phyloP scores from a whole-genome alignment of 2,329 filamentous ascomycete species.

The Cladosporium sp. region DNA sequence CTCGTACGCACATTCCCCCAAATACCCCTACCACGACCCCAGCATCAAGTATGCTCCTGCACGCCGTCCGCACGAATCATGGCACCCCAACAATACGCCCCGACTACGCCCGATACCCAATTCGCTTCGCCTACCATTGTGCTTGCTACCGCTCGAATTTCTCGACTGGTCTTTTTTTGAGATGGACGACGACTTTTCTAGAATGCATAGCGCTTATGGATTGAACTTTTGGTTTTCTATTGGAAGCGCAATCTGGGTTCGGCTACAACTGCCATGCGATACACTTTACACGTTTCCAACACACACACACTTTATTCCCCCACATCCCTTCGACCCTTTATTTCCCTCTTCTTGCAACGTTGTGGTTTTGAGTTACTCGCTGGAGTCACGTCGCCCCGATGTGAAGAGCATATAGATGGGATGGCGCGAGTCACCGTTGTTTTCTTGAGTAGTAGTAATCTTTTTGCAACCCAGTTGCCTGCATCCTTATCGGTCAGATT shows the following conservation, averaged over 20 bases:
- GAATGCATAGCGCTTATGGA: conserved; percentile 12
- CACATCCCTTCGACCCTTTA: background rate
- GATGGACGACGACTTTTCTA: background rate
- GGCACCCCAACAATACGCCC: conserved; percentile 6
- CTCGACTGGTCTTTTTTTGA: background rate
- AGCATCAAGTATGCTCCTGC: conserved; percentile 8
- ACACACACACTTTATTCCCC: background rate
- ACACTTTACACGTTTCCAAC: conserved; percentile 10
- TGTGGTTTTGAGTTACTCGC: background rate
- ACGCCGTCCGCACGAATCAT: conserved; percentile 9
- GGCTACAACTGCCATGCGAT: conserved; percentile 7
- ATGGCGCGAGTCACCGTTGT: background rate
- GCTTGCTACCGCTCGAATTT: background rate
- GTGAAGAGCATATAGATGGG: background rate
- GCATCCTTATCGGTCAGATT: background rate
- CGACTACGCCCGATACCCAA: conserved; percentile 3
- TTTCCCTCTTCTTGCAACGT: background rate
- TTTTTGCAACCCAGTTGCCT: background rate
- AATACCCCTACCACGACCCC: conserved; percentile 11
- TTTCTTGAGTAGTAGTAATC: conserved; percentile 1
- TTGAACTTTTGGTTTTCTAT: background rate
- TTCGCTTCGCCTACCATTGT: conserved; percentile 4
- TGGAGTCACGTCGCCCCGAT: background rate
- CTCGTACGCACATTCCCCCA: conserved; percentile 13
- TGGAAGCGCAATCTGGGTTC: conserved; percentile 4